Evolutionary conservation across 345 rosid species (phyloP), one percentile per base, ranked within the genome.

Genomic region (Citrus mangshanensis): DNA sequence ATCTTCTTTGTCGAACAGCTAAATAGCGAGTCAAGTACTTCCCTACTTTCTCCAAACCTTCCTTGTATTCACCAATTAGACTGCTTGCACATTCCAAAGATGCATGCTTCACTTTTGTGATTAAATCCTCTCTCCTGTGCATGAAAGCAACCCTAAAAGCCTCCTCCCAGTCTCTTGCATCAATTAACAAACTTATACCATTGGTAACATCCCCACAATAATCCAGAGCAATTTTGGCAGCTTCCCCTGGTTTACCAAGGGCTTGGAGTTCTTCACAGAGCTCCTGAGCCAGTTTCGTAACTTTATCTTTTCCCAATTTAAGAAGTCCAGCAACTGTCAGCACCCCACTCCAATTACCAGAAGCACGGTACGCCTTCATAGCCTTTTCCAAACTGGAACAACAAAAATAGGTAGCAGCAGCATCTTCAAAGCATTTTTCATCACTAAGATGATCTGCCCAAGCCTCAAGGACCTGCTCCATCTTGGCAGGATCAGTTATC

Each of bases 101-200:
- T 27, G 94, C 89, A 64, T 62, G 82, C 81, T 87, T 91, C 82
- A 96, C 92, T 85, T 85, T 89, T 22, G 87, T 89, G 54, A 89
- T 65, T 74, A 91, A 81, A 80, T 84, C 92, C 58, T 91, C 97
- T 68, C 80, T 84, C 80, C 76, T 84, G 80, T 94, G 88, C 93
- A 93, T 76, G 80, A 89, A 91, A 72, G 97, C 86, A 83, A 94
- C 85, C 81, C 99, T 87, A 79, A 93, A 83, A 78, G 98, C 98
- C 70, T 96, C 98, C 84, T 93, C 98, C 99, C 99, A 96, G 61
- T 94, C 95, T 87, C 97, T 91, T 4, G 98, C 97, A 81, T 73
- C 86, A 79, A 91, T 88, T 79, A 94, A 88, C 85, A 94, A 87
- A 80, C 73, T 88, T 32, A 93, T 67, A 66, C 98, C 99, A 75